Evolutionary conservation across 179 eudicot species (phyloP).

Genomic region (Spergularia azorica): DNA sequence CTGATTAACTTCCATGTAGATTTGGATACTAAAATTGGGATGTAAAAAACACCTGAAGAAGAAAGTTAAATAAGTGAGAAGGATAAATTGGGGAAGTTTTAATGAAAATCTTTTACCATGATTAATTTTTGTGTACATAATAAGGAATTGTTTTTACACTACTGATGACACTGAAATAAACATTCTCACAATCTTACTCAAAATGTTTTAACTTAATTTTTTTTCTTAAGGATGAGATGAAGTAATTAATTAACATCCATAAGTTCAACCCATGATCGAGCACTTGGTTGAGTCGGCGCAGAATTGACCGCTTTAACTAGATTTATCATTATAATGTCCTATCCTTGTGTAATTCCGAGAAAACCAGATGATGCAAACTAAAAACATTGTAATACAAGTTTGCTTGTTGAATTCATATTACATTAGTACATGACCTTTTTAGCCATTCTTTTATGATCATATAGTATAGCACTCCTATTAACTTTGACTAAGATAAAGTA

Average conservation of each 20-base stretch:
- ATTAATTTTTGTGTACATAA: neutral
- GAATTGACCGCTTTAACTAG: no score
- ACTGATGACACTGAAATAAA: neutral
- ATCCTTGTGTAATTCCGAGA: no score
- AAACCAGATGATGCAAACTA: no score
- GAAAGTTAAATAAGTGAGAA: neutral
- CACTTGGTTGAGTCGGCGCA: no score
- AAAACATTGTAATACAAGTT: no score
- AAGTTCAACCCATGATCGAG: no score
- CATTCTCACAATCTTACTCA: neutral
- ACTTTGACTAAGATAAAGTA: neutral
- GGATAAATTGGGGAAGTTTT: neutral
- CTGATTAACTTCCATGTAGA: neutral
- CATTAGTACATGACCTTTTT: neutral
- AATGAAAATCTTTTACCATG: neutral
- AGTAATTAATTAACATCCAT: no score
- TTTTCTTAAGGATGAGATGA: no score
- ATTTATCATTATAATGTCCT: no score
- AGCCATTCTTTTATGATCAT: neutral
- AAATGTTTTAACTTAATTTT: neutral
- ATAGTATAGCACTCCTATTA: no score
- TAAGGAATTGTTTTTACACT: neutral
- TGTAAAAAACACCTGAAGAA: conserved; percentile 25
- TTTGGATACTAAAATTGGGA: conserved; percentile 3
- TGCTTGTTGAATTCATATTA: no score